A percentile compares a stretch with the other conserved stretches of the same genome.
Conservation (phyloP, 2,329 filamentous ascomycete species). For the Sporothrix dimorphospora region DNA sequence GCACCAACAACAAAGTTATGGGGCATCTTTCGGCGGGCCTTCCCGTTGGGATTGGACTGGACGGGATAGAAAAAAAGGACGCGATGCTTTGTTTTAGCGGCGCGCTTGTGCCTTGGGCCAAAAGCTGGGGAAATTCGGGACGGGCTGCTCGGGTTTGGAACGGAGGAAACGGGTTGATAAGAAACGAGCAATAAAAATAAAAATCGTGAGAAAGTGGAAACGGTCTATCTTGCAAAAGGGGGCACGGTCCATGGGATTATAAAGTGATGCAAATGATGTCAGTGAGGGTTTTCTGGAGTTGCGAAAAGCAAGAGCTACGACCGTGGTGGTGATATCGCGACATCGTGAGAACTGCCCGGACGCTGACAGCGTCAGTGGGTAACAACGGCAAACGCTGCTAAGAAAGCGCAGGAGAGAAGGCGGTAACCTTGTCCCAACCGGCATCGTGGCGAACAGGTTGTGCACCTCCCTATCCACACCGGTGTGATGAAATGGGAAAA, state of each 20-base stretch:
- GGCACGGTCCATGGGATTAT: background rate
- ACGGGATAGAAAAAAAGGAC: background rate
- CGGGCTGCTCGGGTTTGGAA: background rate
- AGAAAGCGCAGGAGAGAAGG: too few species aligned
- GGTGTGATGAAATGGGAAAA: background rate
- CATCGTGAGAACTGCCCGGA: background rate
- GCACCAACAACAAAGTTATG: background rate
- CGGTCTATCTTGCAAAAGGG: background rate
- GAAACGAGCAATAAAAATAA: background rate
- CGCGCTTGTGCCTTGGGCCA: background rate
- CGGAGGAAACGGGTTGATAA: background rate
- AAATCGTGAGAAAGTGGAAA: constrained; percentile 6
- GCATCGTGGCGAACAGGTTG: background rate
- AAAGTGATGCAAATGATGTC: background rate
- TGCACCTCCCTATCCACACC: background rate
- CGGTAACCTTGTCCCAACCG: too few species aligned
- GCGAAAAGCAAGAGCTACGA: background rate
- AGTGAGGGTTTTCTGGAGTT: background rate
- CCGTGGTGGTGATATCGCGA: background rate
- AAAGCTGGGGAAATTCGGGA: background rate
- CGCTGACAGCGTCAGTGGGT: background rate
- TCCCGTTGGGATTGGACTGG: background rate
- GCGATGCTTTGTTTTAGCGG: background rate
- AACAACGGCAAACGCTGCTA: background rate
- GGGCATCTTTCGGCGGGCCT: background rate